Evolutionary conservation across 495 filamentous ascomycete genomes (phyloP), one percentile per base, ranked within the genome.

Genomic region (Aspergillus biplanus): DNA sequence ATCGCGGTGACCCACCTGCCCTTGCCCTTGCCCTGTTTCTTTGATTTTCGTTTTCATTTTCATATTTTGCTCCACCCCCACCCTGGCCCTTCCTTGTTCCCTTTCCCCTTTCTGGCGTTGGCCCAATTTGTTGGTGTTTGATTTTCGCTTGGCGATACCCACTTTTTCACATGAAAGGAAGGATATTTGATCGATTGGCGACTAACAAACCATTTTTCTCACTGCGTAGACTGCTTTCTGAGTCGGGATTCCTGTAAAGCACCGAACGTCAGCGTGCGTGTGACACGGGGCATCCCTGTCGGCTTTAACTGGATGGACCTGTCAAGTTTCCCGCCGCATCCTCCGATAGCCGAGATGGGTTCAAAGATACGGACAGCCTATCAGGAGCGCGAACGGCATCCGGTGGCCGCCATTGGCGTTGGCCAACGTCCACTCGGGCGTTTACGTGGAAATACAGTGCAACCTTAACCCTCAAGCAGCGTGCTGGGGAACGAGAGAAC

Each of bases 231-330:
- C 81, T 91, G 65, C 80, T 91, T 53, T 88, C 87, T 64, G 88
- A 91, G 78, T 91, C 88, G 64, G 88, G 88, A 70, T 91, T 91
- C 80, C 79, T 91, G 73, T 90, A 85, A 82, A 66, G 65, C 62
- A 64, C 53, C 58, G 18, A 59, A 63, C 47, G 56, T 16, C 33
- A 46, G 61, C 37, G 49, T 56, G 61, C 44, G 61, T 53, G 50
- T 63, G 61, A 63, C 61, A 63, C 61, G 61, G 53, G 61, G 53
- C 46, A 47, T 52, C 34, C 53, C 18, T 16, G 61, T 63, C 53
- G 21, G 9, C 61, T 44, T 50, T 63, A 42, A 57, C 61, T 63
- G 61, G 61, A 63, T 42, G 42, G 60, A 50, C 57, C 33, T 46
- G 58, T 54, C 58, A 21, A 44, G 37, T 47, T 3, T 35, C 34